Evolutionary conservation across 2,329 filamentous ascomycete genomes (phyloP), one percentile per base, ranked within the genome.

Genomic region (Conoideocrella luteorostrata): DNA sequence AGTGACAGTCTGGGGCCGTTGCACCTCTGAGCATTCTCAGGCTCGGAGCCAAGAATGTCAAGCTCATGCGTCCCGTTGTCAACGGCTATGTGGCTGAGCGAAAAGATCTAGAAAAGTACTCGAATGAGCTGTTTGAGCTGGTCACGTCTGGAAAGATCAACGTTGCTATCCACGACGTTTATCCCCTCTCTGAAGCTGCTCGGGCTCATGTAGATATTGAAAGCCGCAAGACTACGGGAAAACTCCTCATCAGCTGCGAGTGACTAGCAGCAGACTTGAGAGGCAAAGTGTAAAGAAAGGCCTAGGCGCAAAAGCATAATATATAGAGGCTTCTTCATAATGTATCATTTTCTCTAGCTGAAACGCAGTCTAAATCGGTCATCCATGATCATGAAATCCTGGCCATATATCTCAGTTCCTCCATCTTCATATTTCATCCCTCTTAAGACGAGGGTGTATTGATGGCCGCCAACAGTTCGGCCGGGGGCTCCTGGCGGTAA

Each of bases 401-500:
- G 24, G 10, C 17, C 39, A 23, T 45, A 32, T 32, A 26, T 26
- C 43, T 40, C n/a, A 17, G 23, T 15, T 38, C 7, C 18, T 24
- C 41, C 30, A 28, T 22, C 30, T 36, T n/a, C 24, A 39, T 26
- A 26, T 28, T 34, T 34, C 13, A 15, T 12, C 24, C n/a, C 12
- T 49, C 54, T 49, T 58, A 59, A 29, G 47, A 44, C 36, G 43
- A 47, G 5, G 43, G 35, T 9, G 61, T 56, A 69, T 83, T 78
- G 52, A 82, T 53, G 38, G 70, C 72, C 48, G 84, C 83, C 40
- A 96, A 61, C 56, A 97, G 76, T 66, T 86, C 81, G 52, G 86
- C 76, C 1, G 93, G 91, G n/a, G 91, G 88, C 52, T 89, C 76
- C 70, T 97, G 90, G 53, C 86, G 78, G 72, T 97, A 97, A 18